Conservation (phyloP, 495 filamentous ascomycete genomes). For the Hypoxylon subgilvum region DNA sequence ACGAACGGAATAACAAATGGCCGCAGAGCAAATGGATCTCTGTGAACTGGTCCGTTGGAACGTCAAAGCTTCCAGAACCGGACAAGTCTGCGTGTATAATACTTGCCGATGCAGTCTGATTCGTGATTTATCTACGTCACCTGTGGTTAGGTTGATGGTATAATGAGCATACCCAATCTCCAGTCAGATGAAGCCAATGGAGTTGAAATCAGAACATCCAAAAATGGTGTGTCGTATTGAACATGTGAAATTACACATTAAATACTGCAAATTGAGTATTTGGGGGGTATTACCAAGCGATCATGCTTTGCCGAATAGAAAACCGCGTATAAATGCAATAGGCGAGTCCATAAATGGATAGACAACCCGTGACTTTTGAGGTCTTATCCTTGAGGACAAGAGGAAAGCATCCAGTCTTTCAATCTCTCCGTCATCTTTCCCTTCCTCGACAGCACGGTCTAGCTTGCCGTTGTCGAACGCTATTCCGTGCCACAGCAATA, state of each 20-base stretch:
- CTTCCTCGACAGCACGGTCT: conserved; percentile 58
- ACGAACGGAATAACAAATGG: conserved; percentile 26
- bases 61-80: too few species aligned
- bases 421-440: conserved; percentile 56
- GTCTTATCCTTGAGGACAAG: conserved; percentile 3
- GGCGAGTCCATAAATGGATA: conserved; percentile 13
- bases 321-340: conserved; percentile 21
- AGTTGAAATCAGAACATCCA: not conserved
- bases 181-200: too few species aligned
- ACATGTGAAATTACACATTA: conserved; percentile 1
- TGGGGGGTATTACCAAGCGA: not conserved
- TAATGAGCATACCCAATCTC: too few species aligned
- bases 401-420: conserved; percentile 50
- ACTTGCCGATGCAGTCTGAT: too few species aligned
- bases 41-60: not conserved
- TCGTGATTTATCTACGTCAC: too few species aligned
- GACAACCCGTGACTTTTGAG: conserved; percentile 5
- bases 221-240: not conserved
- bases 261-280: too few species aligned
- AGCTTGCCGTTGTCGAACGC: conserved; percentile 63
- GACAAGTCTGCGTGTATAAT: too few species aligned
- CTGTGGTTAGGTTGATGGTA: too few species aligned
- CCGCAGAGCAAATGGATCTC: conserved; percentile 18
- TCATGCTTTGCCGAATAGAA: conserved; percentile 21
- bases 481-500: conserved; percentile 65